Base-by-base conservation (phyloP, 2,329 filamentous ascomycete species). In the Aspergillus japonicus region DNA sequence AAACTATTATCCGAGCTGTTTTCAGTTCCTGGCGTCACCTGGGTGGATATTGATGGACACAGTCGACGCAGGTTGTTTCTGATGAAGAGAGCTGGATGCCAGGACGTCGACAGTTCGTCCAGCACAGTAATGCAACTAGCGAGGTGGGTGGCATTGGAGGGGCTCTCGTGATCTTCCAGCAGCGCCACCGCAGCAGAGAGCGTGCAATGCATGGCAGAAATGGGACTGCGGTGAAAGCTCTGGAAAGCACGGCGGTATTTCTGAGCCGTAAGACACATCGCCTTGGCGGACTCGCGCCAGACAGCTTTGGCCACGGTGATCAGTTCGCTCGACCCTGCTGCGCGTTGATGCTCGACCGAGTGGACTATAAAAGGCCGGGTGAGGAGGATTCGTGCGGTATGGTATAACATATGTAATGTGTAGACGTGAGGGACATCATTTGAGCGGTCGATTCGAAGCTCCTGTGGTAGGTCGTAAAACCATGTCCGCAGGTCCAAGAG, bases 381-480 rank as follows among this genome's bases (percentile, higher is more conserved):
- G 16, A 76, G 69, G 16, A 76, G 63, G 6, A 75, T 71, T 31
- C 66, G 62, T 11, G 68, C 66, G 3, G 72, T 76, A 47, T 76
- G 71, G 55, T 74, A 75, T 11, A 72, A 60, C 73, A 76, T 76
- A 51, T 67, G 70, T 19, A 75, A 62, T 1, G 65, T 72, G 50
- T 75, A 76, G 6, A 66, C 64, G 54, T 73, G 72, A 0, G 74
- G 71, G 7, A 71, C 62, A 4, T 58, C 62, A 5, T 63, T 64
- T 52, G 57, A 50, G 6, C 64, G 66, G 31, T 74, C 70, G 31
- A 75, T 66, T 26, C 71, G 69, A 0, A 76, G 65, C 19, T 68
- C 66, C 1, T 66, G 62, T 1, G 73, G 66, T 3, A 76, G 66
- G 51, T 76, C 72, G 42, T 76, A 75, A 54, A 72, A 67, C 74